A percentile compares a stretch with the other conserved stretches of the same genome.
Conservation (phyloP, 1,139 yeast species). For the Zygoascus sp. region DNA sequence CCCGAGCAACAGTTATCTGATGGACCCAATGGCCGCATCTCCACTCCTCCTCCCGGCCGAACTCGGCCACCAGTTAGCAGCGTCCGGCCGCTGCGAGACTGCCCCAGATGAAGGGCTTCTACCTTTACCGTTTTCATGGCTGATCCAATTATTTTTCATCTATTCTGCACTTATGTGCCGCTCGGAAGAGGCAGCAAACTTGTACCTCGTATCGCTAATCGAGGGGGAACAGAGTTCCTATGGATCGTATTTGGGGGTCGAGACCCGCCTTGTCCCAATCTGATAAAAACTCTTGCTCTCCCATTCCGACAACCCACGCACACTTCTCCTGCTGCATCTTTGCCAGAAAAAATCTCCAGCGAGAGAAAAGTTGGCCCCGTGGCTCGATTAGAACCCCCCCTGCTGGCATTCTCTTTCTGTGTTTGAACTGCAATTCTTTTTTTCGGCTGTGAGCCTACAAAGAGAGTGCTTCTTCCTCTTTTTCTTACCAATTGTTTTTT, state of each 20-base stretch:
- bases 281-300: not conserved
- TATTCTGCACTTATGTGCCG: too few species aligned
- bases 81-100: not conserved
- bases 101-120: not conserved
- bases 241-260: not conserved
- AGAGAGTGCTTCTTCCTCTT: too few species aligned
- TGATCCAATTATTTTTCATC: too few species aligned
- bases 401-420: too few species aligned
- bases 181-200: too few species aligned
- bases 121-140: too few species aligned
- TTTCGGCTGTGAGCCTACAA: too few species aligned
- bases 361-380: too few species aligned
- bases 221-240: not conserved
- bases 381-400: too few species aligned
- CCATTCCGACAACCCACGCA: not conserved
- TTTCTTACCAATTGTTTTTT: too few species aligned
- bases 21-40: not conserved
- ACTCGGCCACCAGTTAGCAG: not conserved
- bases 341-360: too few species aligned
- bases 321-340: not conserved
- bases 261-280: conserved; percentile 1
- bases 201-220: not conserved
- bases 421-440: too few species aligned
- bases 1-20: not conserved
- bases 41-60: not conserved